phyloP scores from a whole-genome alignment of 176 grass and related monocot species.

The Paspalum vaginatum region DNA sequence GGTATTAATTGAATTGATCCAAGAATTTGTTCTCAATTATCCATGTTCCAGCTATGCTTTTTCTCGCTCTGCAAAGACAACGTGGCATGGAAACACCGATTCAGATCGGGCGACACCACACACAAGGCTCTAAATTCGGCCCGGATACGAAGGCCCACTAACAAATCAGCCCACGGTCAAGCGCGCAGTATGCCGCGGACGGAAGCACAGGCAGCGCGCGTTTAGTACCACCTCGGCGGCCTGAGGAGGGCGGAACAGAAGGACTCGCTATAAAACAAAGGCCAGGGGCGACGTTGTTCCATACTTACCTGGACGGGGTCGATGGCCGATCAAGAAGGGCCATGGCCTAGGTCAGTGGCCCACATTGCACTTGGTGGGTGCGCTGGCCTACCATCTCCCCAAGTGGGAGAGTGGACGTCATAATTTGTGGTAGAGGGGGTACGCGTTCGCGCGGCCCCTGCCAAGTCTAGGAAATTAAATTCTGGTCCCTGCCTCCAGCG shows the following conservation, averaged over 20 bases:
- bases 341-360: constrained; percentile 34
- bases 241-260: background rate
- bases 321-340: constrained; percentile 16
- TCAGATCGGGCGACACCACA: background rate
- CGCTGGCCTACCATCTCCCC: constrained; percentile 47
- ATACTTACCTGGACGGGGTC: constrained; percentile 44
- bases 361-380: constrained; percentile 47
- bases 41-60: background rate
- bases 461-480: background rate
- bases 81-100: too few species aligned
- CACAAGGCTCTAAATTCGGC: background rate
- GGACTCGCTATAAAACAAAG: background rate
- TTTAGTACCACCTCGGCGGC: background rate
- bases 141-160: background rate
- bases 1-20: too few species aligned
- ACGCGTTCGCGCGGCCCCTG: constrained; percentile 50
- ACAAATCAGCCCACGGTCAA: background rate
- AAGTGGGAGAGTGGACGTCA: too few species aligned
- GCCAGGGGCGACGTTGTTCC: background rate
- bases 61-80: too few species aligned
- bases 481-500: background rate
- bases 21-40: too few species aligned
- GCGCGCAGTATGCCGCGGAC: background rate
- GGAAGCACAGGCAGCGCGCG: background rate
- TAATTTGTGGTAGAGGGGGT: constrained; percentile 46